phyloP scores from a whole-genome alignment of 192 early-diverging fungal species.

The Coemansia sp. region DNA sequence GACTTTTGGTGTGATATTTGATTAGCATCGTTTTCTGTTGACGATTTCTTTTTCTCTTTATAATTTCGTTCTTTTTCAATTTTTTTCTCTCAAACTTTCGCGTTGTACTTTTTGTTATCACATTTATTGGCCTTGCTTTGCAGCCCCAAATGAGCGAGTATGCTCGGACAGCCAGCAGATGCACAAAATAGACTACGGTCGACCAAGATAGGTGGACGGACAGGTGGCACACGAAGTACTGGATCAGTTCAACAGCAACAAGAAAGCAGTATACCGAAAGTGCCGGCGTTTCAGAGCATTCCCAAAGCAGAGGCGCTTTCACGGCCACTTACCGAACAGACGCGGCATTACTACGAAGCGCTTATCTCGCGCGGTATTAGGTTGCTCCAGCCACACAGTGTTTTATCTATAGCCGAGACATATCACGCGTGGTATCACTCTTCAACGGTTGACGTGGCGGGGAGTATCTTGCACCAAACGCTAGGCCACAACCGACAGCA shows the following conservation, averaged over 20 bases:
- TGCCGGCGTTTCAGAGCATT: not conserved
- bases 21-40: not conserved
- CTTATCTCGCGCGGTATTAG: conserved; percentile 49
- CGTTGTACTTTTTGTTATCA: not conserved
- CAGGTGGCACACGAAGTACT: conserved; percentile 11
- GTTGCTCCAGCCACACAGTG: conserved; percentile 46
- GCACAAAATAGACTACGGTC: conserved; percentile 24
- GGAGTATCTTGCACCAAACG: conserved; percentile 42
- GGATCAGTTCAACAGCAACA: conserved; percentile 1
- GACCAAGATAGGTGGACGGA: not conserved
- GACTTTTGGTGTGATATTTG: not conserved
- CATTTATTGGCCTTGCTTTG: not conserved
- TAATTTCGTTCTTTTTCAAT: not conserved
- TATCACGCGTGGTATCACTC: conserved; percentile 56
- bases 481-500: conserved; percentile 8
- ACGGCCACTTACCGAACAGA: conserved; percentile 39
- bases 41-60: not conserved
- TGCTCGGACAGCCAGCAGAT: conserved; percentile 29
- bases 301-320: not conserved
- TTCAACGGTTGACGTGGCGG: conserved; percentile 27
- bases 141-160: conserved; percentile 4
- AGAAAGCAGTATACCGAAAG: not conserved
- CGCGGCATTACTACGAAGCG: conserved; percentile 40
- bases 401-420: conserved; percentile 46
- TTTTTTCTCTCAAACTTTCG: not conserved